These are phyloP conservation scores for Penicillium sp. DNA, from an alignment of 2,329 filamentous ascomycete genomes.

Conservation along the genomic window DNA sequence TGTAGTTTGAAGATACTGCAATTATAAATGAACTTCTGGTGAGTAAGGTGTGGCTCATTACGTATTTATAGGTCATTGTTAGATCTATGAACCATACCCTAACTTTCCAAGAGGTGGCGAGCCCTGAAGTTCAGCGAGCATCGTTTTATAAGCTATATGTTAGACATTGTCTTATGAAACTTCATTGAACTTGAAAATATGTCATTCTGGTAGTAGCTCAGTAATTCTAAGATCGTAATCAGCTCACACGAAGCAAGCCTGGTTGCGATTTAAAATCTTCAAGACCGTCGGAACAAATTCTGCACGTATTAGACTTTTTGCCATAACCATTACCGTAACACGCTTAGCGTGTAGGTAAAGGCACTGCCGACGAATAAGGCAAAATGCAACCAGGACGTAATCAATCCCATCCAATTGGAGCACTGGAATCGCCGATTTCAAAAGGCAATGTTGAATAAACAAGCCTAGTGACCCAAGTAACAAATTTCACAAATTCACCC, in stretches of 20 bases:
- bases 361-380: background rate
- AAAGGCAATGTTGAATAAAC: background rate
- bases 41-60: slow-evolving; percentile 9
- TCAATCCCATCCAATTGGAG: background rate
- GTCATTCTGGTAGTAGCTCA: background rate
- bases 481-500: background rate
- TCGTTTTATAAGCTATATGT: background rate
- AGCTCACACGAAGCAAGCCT: background rate
- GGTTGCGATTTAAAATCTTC: background rate
- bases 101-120: background rate
- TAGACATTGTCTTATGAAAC: background rate
- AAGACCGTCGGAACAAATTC: background rate
- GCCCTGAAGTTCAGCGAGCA: background rate
- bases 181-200: background rate
- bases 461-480: background rate
- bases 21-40: background rate
- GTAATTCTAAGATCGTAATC: background rate
- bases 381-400: background rate
- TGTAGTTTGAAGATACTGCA: background rate
- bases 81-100: background rate
- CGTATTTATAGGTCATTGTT: slow-evolving; percentile 12
- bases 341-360: slow-evolving; percentile 5
- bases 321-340: slow-evolving; percentile 7
- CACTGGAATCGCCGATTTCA: background rate
- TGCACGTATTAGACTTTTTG: background rate